Conservation (phyloP, 1,284 basidiomycete species). For the Malassezia cuniculi region DNA sequence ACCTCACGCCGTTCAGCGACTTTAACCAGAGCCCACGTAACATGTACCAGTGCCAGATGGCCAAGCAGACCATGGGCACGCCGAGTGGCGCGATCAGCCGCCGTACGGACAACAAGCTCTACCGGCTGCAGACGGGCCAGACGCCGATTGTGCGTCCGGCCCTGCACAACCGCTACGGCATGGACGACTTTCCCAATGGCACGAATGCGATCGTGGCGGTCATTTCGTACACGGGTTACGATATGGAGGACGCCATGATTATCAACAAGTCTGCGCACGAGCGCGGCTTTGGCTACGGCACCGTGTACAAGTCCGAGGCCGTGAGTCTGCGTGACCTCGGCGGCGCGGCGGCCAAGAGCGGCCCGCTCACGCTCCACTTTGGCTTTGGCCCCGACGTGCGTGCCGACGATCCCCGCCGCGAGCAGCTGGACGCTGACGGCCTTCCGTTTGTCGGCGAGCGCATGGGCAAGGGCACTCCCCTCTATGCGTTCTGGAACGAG, state of each 20-base stretch:
- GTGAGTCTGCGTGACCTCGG: constrained; percentile 70
- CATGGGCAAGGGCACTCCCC: constrained; percentile 62
- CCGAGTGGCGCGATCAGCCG: constrained; percentile 79
- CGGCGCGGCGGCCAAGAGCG: constrained; percentile 38
- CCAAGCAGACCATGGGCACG: constrained; percentile 99
- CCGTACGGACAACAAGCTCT: constrained; percentile 96
- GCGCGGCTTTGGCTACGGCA: constrained; percentile 91
- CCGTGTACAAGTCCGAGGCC: constrained; percentile 88
- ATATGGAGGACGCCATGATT: constrained; percentile 99
- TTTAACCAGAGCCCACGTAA: constrained; percentile 69
- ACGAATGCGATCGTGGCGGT: constrained; percentile 97
- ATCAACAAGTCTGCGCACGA: constrained; percentile 97
- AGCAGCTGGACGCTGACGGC: constrained; percentile 70
- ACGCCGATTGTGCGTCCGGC: constrained; percentile 84
- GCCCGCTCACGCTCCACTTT: constrained; percentile 55
- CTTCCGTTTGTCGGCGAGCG: constrained; percentile 65
- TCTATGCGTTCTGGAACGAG: constrained; percentile 69
- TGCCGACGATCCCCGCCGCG: constrained; percentile 28
- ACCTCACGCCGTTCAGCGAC: constrained; percentile 63
- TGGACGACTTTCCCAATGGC: constrained; percentile 97
- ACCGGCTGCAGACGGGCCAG: constrained; percentile 87
- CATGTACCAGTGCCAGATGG: constrained; percentile 74
- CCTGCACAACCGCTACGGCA: constrained; percentile 88
- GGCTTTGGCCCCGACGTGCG: constrained; percentile 56
- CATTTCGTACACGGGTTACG: constrained; percentile 98